Evolutionary conservation across 495 filamentous ascomycete genomes (phyloP), one percentile per base, ranked within the genome.

Genomic region (Sphaerosporella brunnea): DNA sequence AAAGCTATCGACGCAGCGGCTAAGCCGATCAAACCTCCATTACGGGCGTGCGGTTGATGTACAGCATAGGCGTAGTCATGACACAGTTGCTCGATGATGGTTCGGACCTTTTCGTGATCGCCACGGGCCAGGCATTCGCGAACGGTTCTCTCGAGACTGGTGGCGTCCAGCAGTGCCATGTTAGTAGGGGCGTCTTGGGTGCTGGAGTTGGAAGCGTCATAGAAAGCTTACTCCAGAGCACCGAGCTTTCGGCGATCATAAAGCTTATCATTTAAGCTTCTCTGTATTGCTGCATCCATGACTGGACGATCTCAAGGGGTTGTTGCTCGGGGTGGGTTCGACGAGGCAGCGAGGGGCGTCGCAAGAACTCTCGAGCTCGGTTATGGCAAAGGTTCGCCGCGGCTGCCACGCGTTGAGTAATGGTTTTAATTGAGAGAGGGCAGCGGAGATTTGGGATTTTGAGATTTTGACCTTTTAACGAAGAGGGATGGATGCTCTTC

Each of bases 31-130:
- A 99, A 69, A 16, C 92, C 92, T 48, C 92, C 92, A 66, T 96
- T 99, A 35, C 92, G 70, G 23, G 92, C 92, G 66, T 99, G 87
- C 40, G 92, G 88, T 57, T 96, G 92, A 62, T 96, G 88, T 10
- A 95, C 85, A 20, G 86, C 86, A 65, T 95, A 99, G 36, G 92
- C 92, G 68, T 84, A 96, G 44, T 99, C 92, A 58, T 95, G 84
- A 65, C 86, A 94, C 39, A 99, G 76, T 69, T 99, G 88, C 55
- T 92, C 74, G 47, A 99, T 83, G 53, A 96, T 90, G 53, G 77
- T 80, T 49, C 75, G 69, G 45, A 96, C 82, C 53, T 69, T 72
- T 36, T 84, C 75, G 51, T 84, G 75, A 54, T 95, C 82, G 52
- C 77, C 77, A 51, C 69, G 72, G 48, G 77, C 73, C 51, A 80